Evolutionary conservation across 2,329 filamentous ascomycete genomes (phyloP), one percentile per base, ranked within the genome.

Genomic region (Ascomycota sp.): DNA sequence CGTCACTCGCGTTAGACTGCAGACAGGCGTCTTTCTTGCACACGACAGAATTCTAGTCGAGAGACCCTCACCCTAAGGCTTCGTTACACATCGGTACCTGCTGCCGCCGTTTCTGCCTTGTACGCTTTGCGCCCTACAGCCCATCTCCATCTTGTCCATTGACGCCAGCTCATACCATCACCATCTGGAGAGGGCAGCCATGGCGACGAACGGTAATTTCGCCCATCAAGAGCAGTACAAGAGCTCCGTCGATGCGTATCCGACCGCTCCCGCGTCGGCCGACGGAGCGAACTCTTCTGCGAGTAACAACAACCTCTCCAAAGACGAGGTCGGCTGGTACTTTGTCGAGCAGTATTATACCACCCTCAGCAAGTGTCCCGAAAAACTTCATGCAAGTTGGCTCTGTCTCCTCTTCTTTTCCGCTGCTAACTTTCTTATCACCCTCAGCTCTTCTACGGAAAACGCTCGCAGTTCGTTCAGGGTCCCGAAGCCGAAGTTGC

Each of bases 341-440:
- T 98, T 98, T 44, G 89, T 98, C 34, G 85, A 95, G 68, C 83
- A 93, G 57, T 98, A 94, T 65, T 98, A 98, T 61, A 95, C 81
- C 43, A 98, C 83, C 37, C 61, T 98, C 48, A 94, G 85, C 71
- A 85, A 86, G 57, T 79, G 64, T 40, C 85, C 89, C 15, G 83
- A 93, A 50, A 91, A 89, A 58, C 78, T 98, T 45, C 86, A 83
- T 50, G 70, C 75, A 57, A 45, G 69, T 57, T 17, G 15, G 15
- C 15, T 17, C 15, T 17, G 25, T 6, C 4, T 11, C 10, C 27
- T 20, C 12, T 19, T 20, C 15, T 12, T 13, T 19, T 17, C 9
- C 24, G 5, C 15, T 17, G 15, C 15, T 17, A 17, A 17, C 15
- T 17, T 3, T 17, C 15, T 17, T 17, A 4, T 17, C 15, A 17